Base-by-base conservation (phyloP, 257 asterid species). In the Nicotiana tabacum region DNA sequence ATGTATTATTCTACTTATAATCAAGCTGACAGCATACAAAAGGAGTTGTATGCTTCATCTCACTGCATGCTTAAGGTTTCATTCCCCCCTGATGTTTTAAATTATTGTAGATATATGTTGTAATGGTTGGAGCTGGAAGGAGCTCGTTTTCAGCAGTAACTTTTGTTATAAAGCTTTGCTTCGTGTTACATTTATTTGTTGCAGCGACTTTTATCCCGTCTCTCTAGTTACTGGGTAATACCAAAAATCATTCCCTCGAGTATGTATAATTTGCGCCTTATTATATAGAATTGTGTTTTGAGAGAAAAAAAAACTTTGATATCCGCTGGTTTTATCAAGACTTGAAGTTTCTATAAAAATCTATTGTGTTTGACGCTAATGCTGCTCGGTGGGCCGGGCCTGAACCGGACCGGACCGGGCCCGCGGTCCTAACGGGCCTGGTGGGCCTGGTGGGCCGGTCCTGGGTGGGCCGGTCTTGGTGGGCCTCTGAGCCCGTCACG, bases 41-140 rank as follows among this genome's bases (percentile, higher is more conserved):
- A 37, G 51, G 17, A 29, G 30, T 15, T 51, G 80, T 76, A 76
- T 51, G 65, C 46, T 51, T 51, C 16, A 6, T 29, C 80, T 76
- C 65, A 76, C 64, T 15, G 46, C 17, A 76, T 51, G 65, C 65
- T 51, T 76, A 6, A 76, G 29, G 62, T 72, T 16, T 70, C 15
- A 29, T 27, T 24, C 9, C 30, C 46, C 65, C 65, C 17, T 8
- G 17, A 16, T 76, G 80, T 76, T 76, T 51, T 51, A 29, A 76
- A 51, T 13, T 76, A 74, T 46, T 76, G 80, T 76, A 51, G 64
- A 76, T 76, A 51, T 51, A 53, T 76, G 64, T 51, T 51, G 80
- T 76, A 27, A 8, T 46, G 2, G 64, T 29, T 51, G 61, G 57
- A 46, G 12, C 61, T 21, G 64, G 16, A 51, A 51, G 65, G 46